Conservation (phyloP, 306 rosid genomes). For the Casuarina equisetifolia region DNA sequence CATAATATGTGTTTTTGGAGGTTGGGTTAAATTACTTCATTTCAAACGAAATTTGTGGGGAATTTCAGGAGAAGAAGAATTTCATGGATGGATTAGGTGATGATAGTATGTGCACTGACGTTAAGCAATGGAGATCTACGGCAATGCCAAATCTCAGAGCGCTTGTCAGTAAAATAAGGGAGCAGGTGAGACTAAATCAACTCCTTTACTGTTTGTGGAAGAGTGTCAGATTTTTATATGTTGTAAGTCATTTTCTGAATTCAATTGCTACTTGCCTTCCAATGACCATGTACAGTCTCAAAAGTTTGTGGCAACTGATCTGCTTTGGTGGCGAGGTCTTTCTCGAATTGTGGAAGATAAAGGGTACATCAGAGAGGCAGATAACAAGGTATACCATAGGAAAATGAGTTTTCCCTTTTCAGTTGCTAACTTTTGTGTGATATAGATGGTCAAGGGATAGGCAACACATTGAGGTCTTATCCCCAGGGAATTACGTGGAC, state of each 20-base stretch:
- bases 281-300: constrained; percentile 46
- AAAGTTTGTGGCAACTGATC: constrained; percentile 60
- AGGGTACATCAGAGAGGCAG: constrained; percentile 73
- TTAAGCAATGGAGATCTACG: constrained; percentile 25
- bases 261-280: constrained; percentile 4
- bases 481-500: constrained; percentile 3
- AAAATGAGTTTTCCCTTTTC: constrained; percentile 1
- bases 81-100: constrained; percentile 32
- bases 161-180: constrained; percentile 71
- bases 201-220: constrained; percentile 1
- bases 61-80: constrained; percentile 37
- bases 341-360: constrained; percentile 75
- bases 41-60: constrained; percentile 1
- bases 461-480: background rate
- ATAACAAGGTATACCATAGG: constrained; percentile 50
- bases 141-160: constrained; percentile 55
- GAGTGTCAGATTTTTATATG: constrained; percentile 7
- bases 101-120: constrained; percentile 34
- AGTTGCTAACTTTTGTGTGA: constrained; percentile 3
- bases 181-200: constrained; percentile 50
- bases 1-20: constrained; percentile 5
- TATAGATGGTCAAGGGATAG: background rate
- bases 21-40: background rate
- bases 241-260: constrained; percentile 6
- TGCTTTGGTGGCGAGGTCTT: constrained; percentile 92